phyloP scores from a whole-genome alignment of 2,329 filamentous ascomycete species.

The Passalora sequoiae region DNA sequence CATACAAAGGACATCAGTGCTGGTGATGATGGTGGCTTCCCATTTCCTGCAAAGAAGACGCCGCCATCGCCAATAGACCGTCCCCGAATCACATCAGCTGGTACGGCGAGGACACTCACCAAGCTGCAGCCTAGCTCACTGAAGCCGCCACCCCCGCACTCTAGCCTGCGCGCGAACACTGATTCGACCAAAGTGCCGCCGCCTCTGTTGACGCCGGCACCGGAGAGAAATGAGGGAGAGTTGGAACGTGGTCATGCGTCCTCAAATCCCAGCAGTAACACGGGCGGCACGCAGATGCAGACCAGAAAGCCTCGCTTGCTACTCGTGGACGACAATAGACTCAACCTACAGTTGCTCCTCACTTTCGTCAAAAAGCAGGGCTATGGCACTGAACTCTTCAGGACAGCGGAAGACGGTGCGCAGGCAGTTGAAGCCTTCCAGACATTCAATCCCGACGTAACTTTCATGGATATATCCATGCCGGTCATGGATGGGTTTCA shows the following conservation, averaged over 20 bases:
- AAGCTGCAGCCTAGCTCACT: neutral
- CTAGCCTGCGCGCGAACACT: neutral
- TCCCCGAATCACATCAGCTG: neutral
- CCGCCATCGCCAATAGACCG: neutral
- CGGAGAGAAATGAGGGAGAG: neutral
- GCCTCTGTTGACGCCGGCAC: neutral
- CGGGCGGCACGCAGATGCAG: neutral
- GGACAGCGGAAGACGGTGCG: conserved; percentile 42
- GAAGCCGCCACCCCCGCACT: neutral
- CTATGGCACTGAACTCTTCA: conserved; percentile 28
- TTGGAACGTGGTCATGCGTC: neutral
- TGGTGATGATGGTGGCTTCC: conserved; percentile 13
- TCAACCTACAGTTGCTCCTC: conserved; percentile 28
- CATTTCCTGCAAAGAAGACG: conserved; percentile 5
- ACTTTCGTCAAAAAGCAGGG: conserved; percentile 31
- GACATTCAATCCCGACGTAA: conserved; percentile 38
- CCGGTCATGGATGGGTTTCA: conserved; percentile 34
- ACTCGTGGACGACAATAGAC: conserved; percentile 29
- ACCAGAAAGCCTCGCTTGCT: conserved; percentile 20
- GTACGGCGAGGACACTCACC: too few species aligned
- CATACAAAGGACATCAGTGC: conserved; percentile 4
- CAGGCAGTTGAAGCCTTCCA: conserved; percentile 44
- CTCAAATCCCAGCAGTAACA: neutral
- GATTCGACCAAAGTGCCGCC: neutral
- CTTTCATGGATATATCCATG: conserved; percentile 46